phyloP scores from a whole-genome alignment of 2,329 filamentous ascomycete genomes.

The Orbilia ellipsospora region DNA sequence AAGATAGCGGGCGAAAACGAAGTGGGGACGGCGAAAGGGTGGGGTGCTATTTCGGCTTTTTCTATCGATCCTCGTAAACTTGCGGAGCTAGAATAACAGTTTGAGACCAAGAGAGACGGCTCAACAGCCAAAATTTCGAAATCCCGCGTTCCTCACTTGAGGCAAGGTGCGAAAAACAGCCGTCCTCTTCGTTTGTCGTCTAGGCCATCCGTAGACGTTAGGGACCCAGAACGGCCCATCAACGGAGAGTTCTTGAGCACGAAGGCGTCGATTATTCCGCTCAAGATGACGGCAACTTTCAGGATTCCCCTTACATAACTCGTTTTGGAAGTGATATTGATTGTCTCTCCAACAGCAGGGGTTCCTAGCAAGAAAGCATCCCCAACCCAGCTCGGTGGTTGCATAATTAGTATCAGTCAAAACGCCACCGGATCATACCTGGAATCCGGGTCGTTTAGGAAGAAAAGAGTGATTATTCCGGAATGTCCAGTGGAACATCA shows the following conservation, averaged over 20 bases:
- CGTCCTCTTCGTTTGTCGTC: neutral
- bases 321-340: constrained; percentile 46
- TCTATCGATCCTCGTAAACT: neutral
- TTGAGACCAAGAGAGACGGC: neutral
- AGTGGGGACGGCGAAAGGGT: neutral
- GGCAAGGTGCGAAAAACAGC: neutral
- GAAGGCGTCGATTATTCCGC: constrained; percentile 3
- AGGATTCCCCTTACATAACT: constrained; percentile 31
- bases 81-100: neutral
- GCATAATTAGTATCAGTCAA: neutral
- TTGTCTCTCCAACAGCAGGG: constrained; percentile 20
- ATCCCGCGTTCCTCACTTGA: neutral
- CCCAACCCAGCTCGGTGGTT: neutral
- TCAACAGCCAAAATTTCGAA: neutral
- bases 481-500: constrained; percentile 11
- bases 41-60: constrained; percentile 22
- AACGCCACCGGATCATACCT: constrained; percentile 43
- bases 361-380: constrained; percentile 6
- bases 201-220: constrained; percentile 1
- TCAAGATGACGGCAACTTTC: constrained; percentile 18
- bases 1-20: neutral
- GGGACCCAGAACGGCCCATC: neutral
- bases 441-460: constrained; percentile 12
- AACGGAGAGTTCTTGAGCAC: neutral
- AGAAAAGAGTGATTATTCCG: constrained; percentile 7